Percentiles rank a stretch among this genome's conserved stretches.
phyloP scores from a whole-genome alignment of 768 basidiomycete genomes.

The Suillus subluteus region DNA sequence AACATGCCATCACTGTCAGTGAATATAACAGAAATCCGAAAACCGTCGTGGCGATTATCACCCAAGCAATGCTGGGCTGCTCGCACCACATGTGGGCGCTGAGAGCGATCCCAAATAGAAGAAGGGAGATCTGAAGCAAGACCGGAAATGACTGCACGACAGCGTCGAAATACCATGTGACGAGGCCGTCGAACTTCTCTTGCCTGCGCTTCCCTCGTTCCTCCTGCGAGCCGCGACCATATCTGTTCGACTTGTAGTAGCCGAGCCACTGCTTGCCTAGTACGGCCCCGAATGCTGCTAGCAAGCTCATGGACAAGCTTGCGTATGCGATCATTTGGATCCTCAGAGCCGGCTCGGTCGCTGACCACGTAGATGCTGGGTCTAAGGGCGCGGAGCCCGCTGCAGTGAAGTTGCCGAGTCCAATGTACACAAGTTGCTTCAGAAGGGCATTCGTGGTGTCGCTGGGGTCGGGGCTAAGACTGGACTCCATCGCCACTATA shows the following conservation, averaged over 20 bases:
- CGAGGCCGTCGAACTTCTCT: constrained; percentile 15
- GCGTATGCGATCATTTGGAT: neutral
- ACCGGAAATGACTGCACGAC: constrained; percentile 17
- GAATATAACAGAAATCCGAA: constrained; percentile 7
- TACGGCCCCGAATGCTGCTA: constrained; percentile 15
- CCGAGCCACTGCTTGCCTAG: constrained; percentile 22
- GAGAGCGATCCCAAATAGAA: constrained; percentile 18
- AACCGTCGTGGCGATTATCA: neutral
- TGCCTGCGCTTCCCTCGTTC: constrained; percentile 16
- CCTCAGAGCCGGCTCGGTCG: neutral
- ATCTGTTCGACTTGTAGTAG: constrained; percentile 1
- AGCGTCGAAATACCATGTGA: constrained; percentile 17
- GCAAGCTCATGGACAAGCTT: constrained; percentile 2
- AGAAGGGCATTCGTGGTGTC: constrained; percentile 18
- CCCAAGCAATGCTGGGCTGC: constrained; percentile 2
- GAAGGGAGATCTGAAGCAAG: constrained; percentile 15
- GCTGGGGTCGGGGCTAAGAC: constrained; percentile 15
- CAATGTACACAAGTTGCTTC: constrained; percentile 12
- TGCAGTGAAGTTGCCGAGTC: constrained; percentile 3
- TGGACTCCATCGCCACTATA: constrained; percentile 14
- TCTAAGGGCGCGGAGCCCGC: neutral
- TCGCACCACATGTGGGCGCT: constrained; percentile 2
- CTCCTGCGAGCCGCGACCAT: constrained; percentile 11
- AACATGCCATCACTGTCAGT: constrained; percentile 5
- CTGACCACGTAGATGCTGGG: neutral